A percentile compares a stretch with the other conserved stretches of the same genome.
Evolutionary conservation across 768 basidiomycete species (phyloP).

Genomic region (Trametes gibbosa): DNA sequence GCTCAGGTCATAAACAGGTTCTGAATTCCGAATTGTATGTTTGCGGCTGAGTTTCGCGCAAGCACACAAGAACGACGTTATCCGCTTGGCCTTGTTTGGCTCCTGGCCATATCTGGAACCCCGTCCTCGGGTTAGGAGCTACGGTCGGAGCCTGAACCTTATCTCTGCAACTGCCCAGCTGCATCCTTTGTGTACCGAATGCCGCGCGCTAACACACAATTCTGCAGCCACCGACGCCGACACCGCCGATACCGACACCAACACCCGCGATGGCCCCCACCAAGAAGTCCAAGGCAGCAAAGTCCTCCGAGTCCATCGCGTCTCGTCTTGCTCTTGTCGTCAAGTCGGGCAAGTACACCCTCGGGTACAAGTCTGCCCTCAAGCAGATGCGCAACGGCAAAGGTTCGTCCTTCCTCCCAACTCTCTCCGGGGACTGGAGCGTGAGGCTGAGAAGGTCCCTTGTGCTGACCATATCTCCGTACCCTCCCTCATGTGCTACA

Average conservation of each 20-base stretch:
- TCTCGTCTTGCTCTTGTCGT: slow-evolving; percentile 93
- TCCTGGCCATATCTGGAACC: background rate
- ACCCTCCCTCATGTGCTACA: background rate
- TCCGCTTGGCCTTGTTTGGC: slow-evolving; percentile 20
- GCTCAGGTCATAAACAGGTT: slow-evolving; percentile 2
- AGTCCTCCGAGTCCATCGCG: slow-evolving; percentile 91
- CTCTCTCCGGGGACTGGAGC: slow-evolving; percentile 90
- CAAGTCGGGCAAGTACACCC: slow-evolving; percentile 96
- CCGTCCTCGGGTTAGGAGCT: slow-evolving; percentile 20
- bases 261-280: slow-evolving; percentile 77
- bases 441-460: slow-evolving; percentile 99
- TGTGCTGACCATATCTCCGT: slow-evolving; percentile 50
- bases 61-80: slow-evolving; percentile 19
- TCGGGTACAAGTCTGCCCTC: slow-evolving; percentile 97
- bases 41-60: background rate
- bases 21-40: slow-evolving; percentile 16
- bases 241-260: slow-evolving; percentile 21
- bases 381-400: slow-evolving; percentile 98
- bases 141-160: slow-evolving; percentile 20
- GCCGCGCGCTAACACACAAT: slow-evolving; percentile 9
- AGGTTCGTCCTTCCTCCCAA: slow-evolving; percentile 60
- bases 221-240: slow-evolving; percentile 24
- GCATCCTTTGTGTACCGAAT: slow-evolving; percentile 10
- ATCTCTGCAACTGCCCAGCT: slow-evolving; percentile 29
- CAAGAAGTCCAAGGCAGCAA: slow-evolving; percentile 93